Percentiles rank a stretch among this genome's conserved stretches.
These are phyloP conservation scores for Corylus americana DNA, from an alignment of 306 rosid genomes.

Conservation along the genomic window DNA sequence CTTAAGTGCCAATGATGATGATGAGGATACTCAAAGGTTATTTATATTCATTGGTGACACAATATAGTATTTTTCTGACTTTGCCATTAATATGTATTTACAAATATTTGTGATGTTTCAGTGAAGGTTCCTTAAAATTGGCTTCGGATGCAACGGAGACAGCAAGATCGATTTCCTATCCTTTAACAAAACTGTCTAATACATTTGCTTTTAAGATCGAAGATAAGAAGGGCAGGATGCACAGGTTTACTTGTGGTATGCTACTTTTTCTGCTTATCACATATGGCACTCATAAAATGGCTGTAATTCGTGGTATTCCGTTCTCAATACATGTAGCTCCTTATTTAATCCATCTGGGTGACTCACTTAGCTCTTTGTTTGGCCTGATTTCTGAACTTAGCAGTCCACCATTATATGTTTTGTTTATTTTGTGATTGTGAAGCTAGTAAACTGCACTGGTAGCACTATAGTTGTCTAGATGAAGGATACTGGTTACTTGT, in stretches of 20 bases:
- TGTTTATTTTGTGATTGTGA: not conserved
- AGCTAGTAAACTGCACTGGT: not conserved
- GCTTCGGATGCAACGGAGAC: slow-evolving; percentile 75
- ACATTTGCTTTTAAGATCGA: slow-evolving; percentile 72
- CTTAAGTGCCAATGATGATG: slow-evolving; percentile 59
- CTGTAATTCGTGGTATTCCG: not conserved
- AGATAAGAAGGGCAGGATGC: slow-evolving; percentile 79
- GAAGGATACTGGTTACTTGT: no score
- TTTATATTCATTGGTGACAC: slow-evolving; percentile 18
- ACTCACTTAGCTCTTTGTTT: not conserved
- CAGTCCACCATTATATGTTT: not conserved
- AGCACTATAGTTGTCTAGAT: not conserved
- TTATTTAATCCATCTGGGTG: not conserved
- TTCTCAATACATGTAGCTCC: slow-evolving; percentile 11
- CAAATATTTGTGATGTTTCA: slow-evolving; percentile 38
- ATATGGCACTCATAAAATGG: slow-evolving; percentile 13
- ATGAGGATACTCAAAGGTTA: slow-evolving; percentile 79
- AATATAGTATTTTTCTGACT: slow-evolving; percentile 2
- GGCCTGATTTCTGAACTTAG: slow-evolving; percentile 3
- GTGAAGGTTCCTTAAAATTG: slow-evolving; percentile 75
- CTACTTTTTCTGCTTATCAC: slow-evolving; percentile 22
- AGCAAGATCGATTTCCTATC: slow-evolving; percentile 48
- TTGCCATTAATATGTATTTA: slow-evolving; percentile 19
- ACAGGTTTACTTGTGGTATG: slow-evolving; percentile 84
- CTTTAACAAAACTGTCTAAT: slow-evolving; percentile 34